Conservation (phyloP, 1,284 basidiomycete species). For the Irpex sp. region DNA sequence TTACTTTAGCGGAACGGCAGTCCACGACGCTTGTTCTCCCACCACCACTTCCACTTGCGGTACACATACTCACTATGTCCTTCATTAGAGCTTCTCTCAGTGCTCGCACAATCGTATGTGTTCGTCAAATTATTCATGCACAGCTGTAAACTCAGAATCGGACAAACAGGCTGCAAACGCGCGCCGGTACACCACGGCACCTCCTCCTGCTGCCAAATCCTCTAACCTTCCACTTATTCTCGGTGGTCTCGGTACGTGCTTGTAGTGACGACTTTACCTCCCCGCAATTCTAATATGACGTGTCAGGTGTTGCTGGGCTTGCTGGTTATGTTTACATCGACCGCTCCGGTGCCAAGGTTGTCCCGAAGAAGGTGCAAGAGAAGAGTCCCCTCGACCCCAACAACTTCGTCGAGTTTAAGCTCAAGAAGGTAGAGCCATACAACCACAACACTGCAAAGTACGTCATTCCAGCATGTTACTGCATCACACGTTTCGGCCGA, state of each 20-base stretch:
- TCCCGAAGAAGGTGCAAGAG: slow-evolving; percentile 33
- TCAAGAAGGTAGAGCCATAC: slow-evolving; percentile 85
- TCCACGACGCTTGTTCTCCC: background rate
- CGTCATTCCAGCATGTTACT: slow-evolving; percentile 12
- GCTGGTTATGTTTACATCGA: slow-evolving; percentile 50
- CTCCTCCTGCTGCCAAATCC: slow-evolving; percentile 38
- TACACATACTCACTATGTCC: slow-evolving; percentile 21
- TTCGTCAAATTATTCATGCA: no score
- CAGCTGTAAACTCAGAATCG: background rate
- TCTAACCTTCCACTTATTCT: slow-evolving; percentile 49
- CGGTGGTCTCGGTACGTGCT: slow-evolving; percentile 33
- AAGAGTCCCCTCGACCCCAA: slow-evolving; percentile 72
- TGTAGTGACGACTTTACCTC: background rate
- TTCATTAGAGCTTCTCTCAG: slow-evolving; percentile 24
- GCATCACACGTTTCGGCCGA: background rate
- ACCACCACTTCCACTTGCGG: background rate
- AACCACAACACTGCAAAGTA: slow-evolving; percentile 58
- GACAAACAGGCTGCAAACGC: slow-evolving; percentile 24
- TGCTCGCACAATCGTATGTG: slow-evolving; percentile 22
- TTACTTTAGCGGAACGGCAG: background rate
- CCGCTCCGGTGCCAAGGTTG: slow-evolving; percentile 11
- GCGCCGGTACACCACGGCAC: slow-evolving; percentile 45
- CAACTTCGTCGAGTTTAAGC: slow-evolving; percentile 75
- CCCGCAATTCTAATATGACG: background rate
- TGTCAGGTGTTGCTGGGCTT: slow-evolving; percentile 42